These are phyloP conservation scores for Dendrocalamus latiflorus DNA, from an alignment of 202 grass and related monocot genomes.

Conservation along the genomic window DNA sequence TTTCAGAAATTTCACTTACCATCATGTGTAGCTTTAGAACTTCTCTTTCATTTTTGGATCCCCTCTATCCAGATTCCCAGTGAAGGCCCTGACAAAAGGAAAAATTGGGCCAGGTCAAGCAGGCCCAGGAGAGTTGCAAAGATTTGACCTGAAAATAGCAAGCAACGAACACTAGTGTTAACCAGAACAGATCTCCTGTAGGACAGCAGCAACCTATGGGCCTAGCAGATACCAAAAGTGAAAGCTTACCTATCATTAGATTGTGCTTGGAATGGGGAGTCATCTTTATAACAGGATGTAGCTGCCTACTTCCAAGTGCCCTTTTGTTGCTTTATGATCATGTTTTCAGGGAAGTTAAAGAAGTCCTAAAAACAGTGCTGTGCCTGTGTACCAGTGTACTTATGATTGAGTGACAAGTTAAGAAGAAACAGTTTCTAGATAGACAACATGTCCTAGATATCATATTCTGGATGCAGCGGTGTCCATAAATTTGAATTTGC, in stretches of 20 bases:
- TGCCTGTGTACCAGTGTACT: no score
- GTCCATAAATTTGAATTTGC: background rate
- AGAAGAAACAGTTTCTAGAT: constrained; percentile 13
- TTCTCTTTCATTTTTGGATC: constrained; percentile 1
- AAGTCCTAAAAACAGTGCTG: no score
- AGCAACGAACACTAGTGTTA: background rate
- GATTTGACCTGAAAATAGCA: constrained; percentile 24
- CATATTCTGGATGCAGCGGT: background rate
- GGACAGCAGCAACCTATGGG: constrained; percentile 16
- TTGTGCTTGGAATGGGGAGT: background rate
- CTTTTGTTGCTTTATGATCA: constrained; percentile 16
- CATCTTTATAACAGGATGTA: background rate
- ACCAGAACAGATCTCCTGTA: constrained; percentile 22
- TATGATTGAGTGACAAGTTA: background rate
- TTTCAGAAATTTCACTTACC: background rate
- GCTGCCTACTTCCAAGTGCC: background rate
- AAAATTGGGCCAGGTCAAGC: constrained; percentile 3
- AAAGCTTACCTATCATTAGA: constrained; percentile 25
- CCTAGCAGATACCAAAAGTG: constrained; percentile 18
- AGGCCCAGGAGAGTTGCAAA: constrained; percentile 25
- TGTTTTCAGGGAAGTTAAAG: background rate
- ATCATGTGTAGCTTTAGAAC: background rate
- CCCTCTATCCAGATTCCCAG: background rate
- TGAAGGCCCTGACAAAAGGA: background rate
- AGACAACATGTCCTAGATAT: background rate